Evolutionary conservation across 1,139 yeast genomes (phyloP).

Genomic region (Protomyces pachydermus): DNA sequence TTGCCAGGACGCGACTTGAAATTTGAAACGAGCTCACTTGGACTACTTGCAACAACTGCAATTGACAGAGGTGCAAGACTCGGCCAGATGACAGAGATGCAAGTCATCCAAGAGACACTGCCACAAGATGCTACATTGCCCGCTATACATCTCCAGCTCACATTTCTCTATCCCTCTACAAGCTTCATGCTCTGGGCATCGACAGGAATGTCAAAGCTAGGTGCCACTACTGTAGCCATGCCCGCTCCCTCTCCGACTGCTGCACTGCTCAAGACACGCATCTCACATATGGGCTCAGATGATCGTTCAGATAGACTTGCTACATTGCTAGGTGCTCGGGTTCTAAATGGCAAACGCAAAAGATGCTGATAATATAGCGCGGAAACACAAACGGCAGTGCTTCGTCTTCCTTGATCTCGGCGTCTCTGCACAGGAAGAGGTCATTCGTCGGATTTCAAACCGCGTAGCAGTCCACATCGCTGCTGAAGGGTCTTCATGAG

Average conservation of each 20-base stretch:
- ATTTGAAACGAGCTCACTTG: no score
- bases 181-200: conserved; percentile 26
- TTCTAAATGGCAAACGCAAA: not conserved
- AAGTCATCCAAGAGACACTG: not conserved
- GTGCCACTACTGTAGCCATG: conserved; percentile 13
- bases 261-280: conserved; percentile 13
- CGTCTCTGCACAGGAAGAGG: not conserved
- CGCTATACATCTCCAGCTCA: conserved; percentile 10
- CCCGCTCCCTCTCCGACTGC: conserved; percentile 11
- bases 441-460: not conserved
- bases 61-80: not conserved
- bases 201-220: not conserved
- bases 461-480: not conserved
- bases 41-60: no score
- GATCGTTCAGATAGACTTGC: conserved; percentile 22
- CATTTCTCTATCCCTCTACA: conserved; percentile 23
- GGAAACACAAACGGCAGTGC: not conserved
- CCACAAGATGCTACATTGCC: conserved; percentile 1
- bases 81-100: not conserved
- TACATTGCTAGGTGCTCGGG: not conserved
- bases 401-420: not conserved
- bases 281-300: conserved; percentile 7
- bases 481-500: not conserved
- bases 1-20: no score
- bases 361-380: not conserved